phyloP scores from a whole-genome alignment of 2,329 filamentous ascomycete genomes.

The Cryphonectria nitschkei region DNA sequence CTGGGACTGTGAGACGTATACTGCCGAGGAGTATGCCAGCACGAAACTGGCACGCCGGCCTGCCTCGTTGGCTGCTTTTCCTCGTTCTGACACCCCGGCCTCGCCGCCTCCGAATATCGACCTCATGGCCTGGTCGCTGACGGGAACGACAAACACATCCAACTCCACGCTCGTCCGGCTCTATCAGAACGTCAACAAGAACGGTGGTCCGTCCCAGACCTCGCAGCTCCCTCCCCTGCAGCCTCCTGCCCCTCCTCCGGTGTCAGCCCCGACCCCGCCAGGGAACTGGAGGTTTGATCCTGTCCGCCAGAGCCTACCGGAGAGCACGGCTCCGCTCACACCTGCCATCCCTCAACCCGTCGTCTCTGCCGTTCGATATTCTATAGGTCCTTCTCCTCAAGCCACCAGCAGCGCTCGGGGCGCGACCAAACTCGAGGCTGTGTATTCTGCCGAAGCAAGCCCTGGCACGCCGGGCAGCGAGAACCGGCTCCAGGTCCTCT shows the following conservation, averaged over 20 bases:
- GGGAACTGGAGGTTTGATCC: slow-evolving; percentile 66
- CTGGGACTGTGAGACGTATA: slow-evolving; percentile 73
- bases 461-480: slow-evolving; percentile 37
- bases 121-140: slow-evolving; percentile 82
- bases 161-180: slow-evolving; percentile 82
- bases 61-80: slow-evolving; percentile 49
- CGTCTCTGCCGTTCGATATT: slow-evolving; percentile 52
- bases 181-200: slow-evolving; percentile 62
- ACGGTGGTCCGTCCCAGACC: slow-evolving; percentile 37
- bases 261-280: slow-evolving; percentile 47
- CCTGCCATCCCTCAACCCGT: slow-evolving; percentile 54
- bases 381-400: slow-evolving; percentile 39
- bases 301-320: slow-evolving; percentile 59
- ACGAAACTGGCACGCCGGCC: slow-evolving; percentile 56
- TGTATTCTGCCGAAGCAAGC: slow-evolving; percentile 34
- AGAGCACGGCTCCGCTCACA: slow-evolving; percentile 51
- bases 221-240: slow-evolving; percentile 22
- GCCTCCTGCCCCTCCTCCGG: slow-evolving; percentile 20
- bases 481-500: slow-evolving; percentile 35
- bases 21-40: slow-evolving; percentile 76
- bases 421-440: slow-evolving; percentile 37
- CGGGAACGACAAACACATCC: slow-evolving; percentile 83
- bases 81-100: slow-evolving; percentile 48
- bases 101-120: slow-evolving; percentile 51
- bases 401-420: slow-evolving; percentile 33